Percentiles rank a stretch among this genome's conserved stretches.
Conservation (phyloP, 495 filamentous ascomycete genomes). For the Penicillium coprophilum region DNA sequence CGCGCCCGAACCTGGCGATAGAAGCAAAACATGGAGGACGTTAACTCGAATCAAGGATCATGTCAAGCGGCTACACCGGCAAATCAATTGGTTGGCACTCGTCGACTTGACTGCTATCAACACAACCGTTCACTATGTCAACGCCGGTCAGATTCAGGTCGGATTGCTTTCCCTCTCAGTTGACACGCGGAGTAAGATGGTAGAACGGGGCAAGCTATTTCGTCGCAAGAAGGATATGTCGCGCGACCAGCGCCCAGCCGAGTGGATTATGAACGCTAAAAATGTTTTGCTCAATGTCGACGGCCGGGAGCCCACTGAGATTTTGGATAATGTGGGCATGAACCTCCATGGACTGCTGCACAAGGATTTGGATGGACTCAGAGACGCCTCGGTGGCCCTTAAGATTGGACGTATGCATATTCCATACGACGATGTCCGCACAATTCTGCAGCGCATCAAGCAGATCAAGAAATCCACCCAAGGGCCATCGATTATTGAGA, state of each 20-base stretch:
- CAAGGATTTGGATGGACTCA: constrained; percentile 79
- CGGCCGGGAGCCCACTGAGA: constrained; percentile 79
- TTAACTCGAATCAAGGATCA: constrained; percentile 76
- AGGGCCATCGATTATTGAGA: constrained; percentile 40
- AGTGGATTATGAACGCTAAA: constrained; percentile 86
- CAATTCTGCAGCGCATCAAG: constrained; percentile 56
- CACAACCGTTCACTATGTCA: constrained; percentile 67
- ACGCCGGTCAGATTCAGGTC: constrained; percentile 81
- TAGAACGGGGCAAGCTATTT: constrained; percentile 88
- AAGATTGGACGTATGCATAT: constrained; percentile 89
- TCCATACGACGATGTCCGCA: constrained; percentile 80
- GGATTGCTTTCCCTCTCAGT: constrained; percentile 82
- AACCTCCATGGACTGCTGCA: constrained; percentile 94
- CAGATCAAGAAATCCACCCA: constrained; percentile 33
- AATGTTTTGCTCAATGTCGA: constrained; percentile 86
- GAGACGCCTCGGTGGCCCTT: constrained; percentile 84
- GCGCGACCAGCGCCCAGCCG: constrained; percentile 76
- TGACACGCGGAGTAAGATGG: constrained; percentile 87
- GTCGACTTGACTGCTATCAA: constrained; percentile 87
- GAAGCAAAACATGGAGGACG: constrained; percentile 73
- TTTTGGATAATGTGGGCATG: constrained; percentile 82
- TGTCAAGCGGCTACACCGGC: constrained; percentile 81
- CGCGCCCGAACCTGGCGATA: constrained; percentile 34
- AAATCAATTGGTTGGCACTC: constrained; percentile 84
- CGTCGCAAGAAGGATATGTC: constrained; percentile 71